Evolutionary conservation across 768 basidiomycete genomes (phyloP), one percentile per base, ranked within the genome.

Genomic region (Pleurotus citrinopileatus): DNA sequence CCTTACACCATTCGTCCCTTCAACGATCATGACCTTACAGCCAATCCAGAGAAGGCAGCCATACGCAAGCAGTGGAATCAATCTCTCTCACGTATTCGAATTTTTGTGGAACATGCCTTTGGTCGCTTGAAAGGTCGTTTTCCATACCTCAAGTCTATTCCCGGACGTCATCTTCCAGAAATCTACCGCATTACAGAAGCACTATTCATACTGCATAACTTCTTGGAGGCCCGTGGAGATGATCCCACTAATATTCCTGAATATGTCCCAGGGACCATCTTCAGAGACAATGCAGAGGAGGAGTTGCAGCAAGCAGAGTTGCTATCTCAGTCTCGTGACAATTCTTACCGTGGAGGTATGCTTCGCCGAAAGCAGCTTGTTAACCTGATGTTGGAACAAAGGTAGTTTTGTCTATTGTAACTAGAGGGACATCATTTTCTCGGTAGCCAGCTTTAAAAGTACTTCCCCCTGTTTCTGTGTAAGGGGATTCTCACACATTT

Each of bases 91-190:
- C 32, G 15, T 0, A 29, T 61, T 3, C 57, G 58, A 1, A 64
- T 66, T 25, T 10, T n/a, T 20, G 55, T 65, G n/a, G 64, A 69
- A 48, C 68, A 70, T 59, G 54, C 61, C 9, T 70, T 70, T 61
- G 66, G 67, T 2, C 20, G 55, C 2, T 46, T 67, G n/a, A 68
- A 70, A 42, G 68, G 64, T 5, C 54, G 61, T 9, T 68, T 70
- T 53, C 64, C 55, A 0, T 53, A 55, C 2, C 55, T 67, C 0
- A 56, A 57, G 13, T 28, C 36, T 4, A 52, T 65, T 5, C 55
- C 43, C 1, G 57, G 63, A 32, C 47, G 25, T 1, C 23, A 60
- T 48, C 52, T 65, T 2, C 56, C 60, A 34, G 58, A 64, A 4
- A 54, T 60, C 2, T 65, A 63, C 32, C 43, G 42, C 17, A 55